Evolutionary conservation across 768 basidiomycete species (phyloP), one percentile per base, ranked within the genome.

Genomic region (Paxillus rubicundulus): DNA sequence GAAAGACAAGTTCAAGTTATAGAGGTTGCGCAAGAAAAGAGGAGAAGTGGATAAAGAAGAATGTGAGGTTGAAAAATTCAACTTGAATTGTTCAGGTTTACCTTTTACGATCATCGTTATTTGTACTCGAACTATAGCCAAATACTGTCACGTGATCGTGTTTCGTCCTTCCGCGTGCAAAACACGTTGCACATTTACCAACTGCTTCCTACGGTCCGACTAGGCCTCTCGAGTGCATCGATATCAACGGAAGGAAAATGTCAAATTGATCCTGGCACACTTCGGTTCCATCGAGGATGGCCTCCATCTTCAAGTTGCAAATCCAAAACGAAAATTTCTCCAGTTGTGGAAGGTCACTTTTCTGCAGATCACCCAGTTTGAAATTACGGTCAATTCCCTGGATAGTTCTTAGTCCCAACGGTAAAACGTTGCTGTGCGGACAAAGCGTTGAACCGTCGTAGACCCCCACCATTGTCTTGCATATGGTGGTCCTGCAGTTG

Each of bases 61-160:
- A 59, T 51, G 61, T 38, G 47, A 36, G 53, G 61, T 67, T 69
- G 55, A 70, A 70, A 70, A 64, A 66, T 61, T 48, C 28, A 64
- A 66, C 55, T 52, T 43, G 49, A 39, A 69, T 60, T 69, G 61
- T 60, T 62, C 52, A 21, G 9, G 9, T 10, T 70, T 68, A 47
- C 67, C 59, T 66, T 61, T 55, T 52, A 37, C 49, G 56, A 54
- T 27, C 28, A 20, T 33, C 13, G 10, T 58, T 70, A 58, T 70
- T 69, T 68, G 66, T 54, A 58, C 53, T 45, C 57, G 45, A 65
- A 64, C 45, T 18, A 30, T 53, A 54, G 10, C 66, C 70, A 70
- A 70, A 70, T 65, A 69, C 46, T 4, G n/a, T 59, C 66, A 67
- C 44, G 60, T 67, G 66, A 67, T 43, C 66, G 66, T 12, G 64